Conservation (phyloP, 2,329 filamentous ascomycete genomes). For the Pseudogymnoascus destructans region DNA sequence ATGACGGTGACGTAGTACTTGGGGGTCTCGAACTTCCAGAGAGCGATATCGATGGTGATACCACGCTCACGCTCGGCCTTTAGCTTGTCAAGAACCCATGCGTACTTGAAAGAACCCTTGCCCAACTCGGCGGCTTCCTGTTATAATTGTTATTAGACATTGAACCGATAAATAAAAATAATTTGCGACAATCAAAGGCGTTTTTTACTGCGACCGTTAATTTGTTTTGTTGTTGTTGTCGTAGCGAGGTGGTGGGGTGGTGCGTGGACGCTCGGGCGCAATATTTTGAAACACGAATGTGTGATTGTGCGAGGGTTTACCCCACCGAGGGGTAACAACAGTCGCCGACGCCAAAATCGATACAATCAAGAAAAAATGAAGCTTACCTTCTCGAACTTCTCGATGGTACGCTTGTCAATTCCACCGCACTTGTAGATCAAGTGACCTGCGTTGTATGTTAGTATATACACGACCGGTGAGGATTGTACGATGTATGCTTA, state of each 20-base stretch:
- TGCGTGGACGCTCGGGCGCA: slow-evolving; percentile 14
- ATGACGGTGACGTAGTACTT: slow-evolving; percentile 98
- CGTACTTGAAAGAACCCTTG: slow-evolving; percentile 99
- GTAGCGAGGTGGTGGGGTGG: slow-evolving; percentile 1
- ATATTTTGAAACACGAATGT: slow-evolving; percentile 19
- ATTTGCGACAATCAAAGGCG: not conserved
- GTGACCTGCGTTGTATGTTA: slow-evolving; percentile 49
- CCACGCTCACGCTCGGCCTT: slow-evolving; percentile 99
- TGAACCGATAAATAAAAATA: slow-evolving; percentile 1
- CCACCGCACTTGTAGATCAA: slow-evolving; percentile 99
- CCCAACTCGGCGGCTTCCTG: slow-evolving; percentile 97
- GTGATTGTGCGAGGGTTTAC: slow-evolving; percentile 19
- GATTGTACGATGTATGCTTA: slow-evolving; percentile 35
- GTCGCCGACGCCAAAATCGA: slow-evolving; percentile 18
- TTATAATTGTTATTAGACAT: slow-evolving; percentile 21
- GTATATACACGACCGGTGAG: slow-evolving; percentile 11
- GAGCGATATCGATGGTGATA: slow-evolving; percentile 99
- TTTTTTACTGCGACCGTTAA: slow-evolving; percentile 9
- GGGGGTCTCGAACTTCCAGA: slow-evolving; percentile 99
- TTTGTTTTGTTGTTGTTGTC: slow-evolving; percentile 16
- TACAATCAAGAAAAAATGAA: slow-evolving; percentile 7
- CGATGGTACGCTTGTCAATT: slow-evolving; percentile 99
- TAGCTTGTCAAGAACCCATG: slow-evolving; percentile 99
- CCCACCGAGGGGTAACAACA: slow-evolving; percentile 25
- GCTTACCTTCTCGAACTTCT: slow-evolving; percentile 99